These are phyloP conservation scores for Xerocomus nothofagi DNA, from an alignment of 1,284 basidiomycete genomes.

Conservation along the genomic window DNA sequence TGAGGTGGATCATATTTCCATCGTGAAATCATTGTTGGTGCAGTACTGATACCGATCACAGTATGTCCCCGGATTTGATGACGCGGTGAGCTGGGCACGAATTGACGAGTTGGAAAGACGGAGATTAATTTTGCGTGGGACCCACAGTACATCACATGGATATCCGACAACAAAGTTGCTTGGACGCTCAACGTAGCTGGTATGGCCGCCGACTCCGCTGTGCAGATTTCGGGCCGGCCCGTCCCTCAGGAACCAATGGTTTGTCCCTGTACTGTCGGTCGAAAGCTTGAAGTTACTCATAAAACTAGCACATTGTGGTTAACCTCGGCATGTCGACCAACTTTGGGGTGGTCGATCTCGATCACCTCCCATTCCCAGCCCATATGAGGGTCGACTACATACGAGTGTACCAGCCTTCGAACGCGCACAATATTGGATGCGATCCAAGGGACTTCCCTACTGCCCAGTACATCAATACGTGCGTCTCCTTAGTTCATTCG, in stretches of 20 bases:
- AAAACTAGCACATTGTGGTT: conserved; percentile 44
- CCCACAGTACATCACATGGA: conserved; percentile 68
- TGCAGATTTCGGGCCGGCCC: conserved; percentile 59
- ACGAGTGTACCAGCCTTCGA: conserved; percentile 61
- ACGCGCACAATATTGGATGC: conserved; percentile 66
- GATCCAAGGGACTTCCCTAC: conserved; percentile 71
- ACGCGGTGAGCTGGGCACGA: conserved; percentile 39
- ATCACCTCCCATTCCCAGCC: conserved; percentile 58
- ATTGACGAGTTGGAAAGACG: not conserved
- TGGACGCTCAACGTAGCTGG: conserved; percentile 71
- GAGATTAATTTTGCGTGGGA: conserved; percentile 3
- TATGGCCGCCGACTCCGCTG: conserved; percentile 55
- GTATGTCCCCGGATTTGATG: conserved; percentile 61
- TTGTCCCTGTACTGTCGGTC: conserved; percentile 16
- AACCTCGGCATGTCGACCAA: conserved; percentile 59
- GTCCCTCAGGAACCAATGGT: conserved; percentile 76
- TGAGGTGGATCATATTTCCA: conserved; percentile 44
- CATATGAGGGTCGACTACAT: conserved; percentile 71
- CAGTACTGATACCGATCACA: conserved; percentile 19
- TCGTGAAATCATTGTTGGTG: not conserved
- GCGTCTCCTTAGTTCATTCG: conserved; percentile 19
- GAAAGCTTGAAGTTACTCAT: not conserved
- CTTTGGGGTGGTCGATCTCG: conserved; percentile 57
- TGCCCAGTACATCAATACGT: conserved; percentile 56
- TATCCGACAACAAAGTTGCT: conserved; percentile 52